A percentile compares a stretch with the other conserved stretches of the same genome.
Conservation (phyloP, 2,329 filamentous ascomycete species). For the Colletotrichum orbiculare region DNA sequence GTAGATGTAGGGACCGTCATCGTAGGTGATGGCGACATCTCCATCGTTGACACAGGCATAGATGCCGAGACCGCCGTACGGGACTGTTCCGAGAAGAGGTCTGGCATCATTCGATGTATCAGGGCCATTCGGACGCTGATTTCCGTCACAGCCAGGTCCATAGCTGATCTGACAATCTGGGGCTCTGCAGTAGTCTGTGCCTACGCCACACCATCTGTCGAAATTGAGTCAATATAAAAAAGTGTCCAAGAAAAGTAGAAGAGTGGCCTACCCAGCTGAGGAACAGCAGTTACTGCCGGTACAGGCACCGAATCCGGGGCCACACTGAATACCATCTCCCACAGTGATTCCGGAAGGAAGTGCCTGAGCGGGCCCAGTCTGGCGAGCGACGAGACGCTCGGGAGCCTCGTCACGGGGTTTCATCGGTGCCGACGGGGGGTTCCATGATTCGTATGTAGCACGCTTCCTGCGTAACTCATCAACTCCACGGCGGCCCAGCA, state of each 20-base stretch:
- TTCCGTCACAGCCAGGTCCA: conserved; percentile 45
- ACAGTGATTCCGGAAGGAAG: background rate
- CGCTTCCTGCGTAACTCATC: conserved; percentile 22
- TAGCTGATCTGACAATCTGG: conserved; percentile 45
- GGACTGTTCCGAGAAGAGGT: conserved; percentile 42
- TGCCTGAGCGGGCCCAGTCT: conserved; percentile 15
- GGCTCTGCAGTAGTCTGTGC: conserved; percentile 39
- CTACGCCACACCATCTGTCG: conserved; percentile 44
- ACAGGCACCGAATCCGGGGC: conserved; percentile 44
- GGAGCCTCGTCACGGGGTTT: conserved; percentile 14
- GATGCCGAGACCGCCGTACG: conserved; percentile 47
- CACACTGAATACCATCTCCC: conserved; percentile 41
- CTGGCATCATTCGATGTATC: conserved; percentile 41
- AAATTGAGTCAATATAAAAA: background rate
- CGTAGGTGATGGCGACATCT: conserved; percentile 50
- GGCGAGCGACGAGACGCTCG: conserved; percentile 34
- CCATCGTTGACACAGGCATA: conserved; percentile 43
- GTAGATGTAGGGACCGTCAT: conserved; percentile 50
- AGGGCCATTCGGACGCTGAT: conserved; percentile 41
- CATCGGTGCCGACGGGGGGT: conserved; percentile 40
- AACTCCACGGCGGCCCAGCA: conserved; percentile 13
- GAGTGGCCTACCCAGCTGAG: conserved; percentile 42
- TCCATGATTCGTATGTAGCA: conserved; percentile 40
- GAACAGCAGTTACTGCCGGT: conserved; percentile 48
- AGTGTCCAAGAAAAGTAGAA: background rate